Percentiles rank a stretch among this genome's conserved stretches.
Conservation (phyloP, 2,329 filamentous ascomycete species). For the Penicillium nordicum region DNA sequence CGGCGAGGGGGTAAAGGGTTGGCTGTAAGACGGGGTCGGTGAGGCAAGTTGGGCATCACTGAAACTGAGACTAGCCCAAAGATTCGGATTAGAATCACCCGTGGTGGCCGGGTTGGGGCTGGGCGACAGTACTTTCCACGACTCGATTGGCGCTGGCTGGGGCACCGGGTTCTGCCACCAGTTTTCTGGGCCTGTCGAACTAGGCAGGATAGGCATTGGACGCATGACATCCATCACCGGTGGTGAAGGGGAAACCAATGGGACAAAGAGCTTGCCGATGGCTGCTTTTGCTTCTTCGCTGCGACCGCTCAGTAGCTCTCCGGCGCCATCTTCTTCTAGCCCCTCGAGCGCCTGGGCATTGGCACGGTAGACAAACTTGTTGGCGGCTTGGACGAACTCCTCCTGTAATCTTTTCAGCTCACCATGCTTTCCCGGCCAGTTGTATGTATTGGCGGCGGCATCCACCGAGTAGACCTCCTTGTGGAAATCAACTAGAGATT, state of each 20-base stretch:
- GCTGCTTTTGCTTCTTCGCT: slow-evolving; percentile 89
- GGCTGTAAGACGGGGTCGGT: slow-evolving; percentile 74
- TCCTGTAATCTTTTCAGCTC: slow-evolving; percentile 97
- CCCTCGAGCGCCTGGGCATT: slow-evolving; percentile 87
- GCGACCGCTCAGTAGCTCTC: slow-evolving; percentile 86
- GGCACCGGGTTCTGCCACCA: slow-evolving; percentile 78
- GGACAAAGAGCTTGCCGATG: slow-evolving; percentile 78
- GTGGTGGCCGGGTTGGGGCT: slow-evolving; percentile 72
- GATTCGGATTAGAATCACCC: slow-evolving; percentile 66
- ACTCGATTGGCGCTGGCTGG: slow-evolving; percentile 69
- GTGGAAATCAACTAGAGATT: slow-evolving; percentile 89
- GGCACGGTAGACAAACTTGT: slow-evolving; percentile 94
- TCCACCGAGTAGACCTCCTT: slow-evolving; percentile 92
- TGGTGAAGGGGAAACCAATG: slow-evolving; percentile 81
- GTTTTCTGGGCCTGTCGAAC: slow-evolving; percentile 67
- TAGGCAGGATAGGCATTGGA: slow-evolving; percentile 79
- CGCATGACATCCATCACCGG: slow-evolving; percentile 86
- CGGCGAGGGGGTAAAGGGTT: slow-evolving; percentile 69
- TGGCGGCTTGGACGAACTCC: slow-evolving; percentile 92
- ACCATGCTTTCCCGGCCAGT: slow-evolving; percentile 94
- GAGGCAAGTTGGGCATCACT: slow-evolving; percentile 71
- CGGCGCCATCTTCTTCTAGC: slow-evolving; percentile 91
- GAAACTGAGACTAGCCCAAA: slow-evolving; percentile 78
- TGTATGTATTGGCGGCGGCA: slow-evolving; percentile 81
- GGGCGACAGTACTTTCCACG: slow-evolving; percentile 88